Evolutionary conservation across 2,329 filamentous ascomycete species (phyloP), one percentile per base, ranked within the genome.

Genomic region (Aureobasidium sp.): DNA sequence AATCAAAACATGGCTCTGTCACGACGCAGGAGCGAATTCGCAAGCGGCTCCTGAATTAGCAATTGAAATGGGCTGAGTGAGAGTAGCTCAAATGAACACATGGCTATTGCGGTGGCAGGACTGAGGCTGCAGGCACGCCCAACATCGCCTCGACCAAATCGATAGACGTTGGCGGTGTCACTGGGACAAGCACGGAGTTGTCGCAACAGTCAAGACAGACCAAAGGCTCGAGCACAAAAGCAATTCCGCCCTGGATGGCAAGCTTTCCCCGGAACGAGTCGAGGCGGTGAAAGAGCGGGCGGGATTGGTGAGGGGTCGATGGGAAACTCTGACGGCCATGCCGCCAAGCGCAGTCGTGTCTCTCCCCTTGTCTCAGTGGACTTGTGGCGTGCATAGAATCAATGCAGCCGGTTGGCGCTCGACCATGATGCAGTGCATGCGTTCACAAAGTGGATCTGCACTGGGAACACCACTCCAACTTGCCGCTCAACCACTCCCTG

Each of bases 361-460:
- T 50, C 57, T 60, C 57, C 37, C 57, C 34, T 60, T 60, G 57
- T 60, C 57, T 60, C 57, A 60, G 53, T 36, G 53, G 37, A 46
- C 41, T 26, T 44, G 57, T 60, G 57, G 57, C 57, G 44, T 43
- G 57, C 44, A 51, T 60, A 37, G 46, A 60, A 41, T 34, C 57
- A 51, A 60, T 60, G 57, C 57, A 60, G 57, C 53, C 57, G 57
- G 57, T 60, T 60, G 20, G 57, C 57, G 57, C 55, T 59, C 57
- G 57, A 51, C 57, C 57, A 60, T 60, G 57, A 60, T 60, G 57
- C 56, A 59, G 52, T 56, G 52, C 57, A 60, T 59, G 43, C 55
- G 20, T 59, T 48, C 55, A 59, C 55, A 47, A 39, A 48, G 43
- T 59, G 55, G 43, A 59, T 59, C 55, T 39, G 12, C 24, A 24